Percentiles rank a stretch among this genome's conserved stretches.
These are phyloP conservation scores for Ophiostoma quercus DNA, from an alignment of 2,329 filamentous ascomycete genomes.

Conservation along the genomic window DNA sequence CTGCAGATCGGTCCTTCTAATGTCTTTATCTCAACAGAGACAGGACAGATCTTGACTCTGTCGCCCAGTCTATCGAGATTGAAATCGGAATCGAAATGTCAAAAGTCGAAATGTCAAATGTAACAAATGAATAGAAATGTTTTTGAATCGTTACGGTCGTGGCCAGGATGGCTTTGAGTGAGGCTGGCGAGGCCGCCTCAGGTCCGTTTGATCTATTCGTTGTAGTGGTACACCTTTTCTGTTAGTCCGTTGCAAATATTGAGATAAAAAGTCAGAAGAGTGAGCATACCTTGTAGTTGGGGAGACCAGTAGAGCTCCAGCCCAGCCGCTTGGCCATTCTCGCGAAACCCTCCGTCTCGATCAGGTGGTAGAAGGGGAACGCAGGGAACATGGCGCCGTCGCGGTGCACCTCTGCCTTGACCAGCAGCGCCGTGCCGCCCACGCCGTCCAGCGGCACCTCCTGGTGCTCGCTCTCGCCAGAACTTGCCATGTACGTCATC, in stretches of 20 bases:
- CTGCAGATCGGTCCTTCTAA: background rate
- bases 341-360: conserved; percentile 96
- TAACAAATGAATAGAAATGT: conserved; percentile 6
- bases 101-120: background rate
- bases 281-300: conserved; percentile 82
- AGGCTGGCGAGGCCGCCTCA: background rate
- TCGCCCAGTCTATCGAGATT: background rate
- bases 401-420: conserved; percentile 93
- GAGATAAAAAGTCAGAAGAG: background rate
- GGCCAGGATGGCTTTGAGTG: conserved; percentile 10
- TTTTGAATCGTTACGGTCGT: conserved; percentile 20
- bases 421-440: conserved; percentile 83
- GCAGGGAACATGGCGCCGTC: conserved; percentile 98
- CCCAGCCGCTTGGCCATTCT: conserved; percentile 91
- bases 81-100: no score
- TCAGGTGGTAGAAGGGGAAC: conserved; percentile 92
- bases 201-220: conserved; percentile 53
- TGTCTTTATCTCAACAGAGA: background rate
- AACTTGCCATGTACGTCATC: conserved; percentile 75
- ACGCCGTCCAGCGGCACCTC: conserved; percentile 84
- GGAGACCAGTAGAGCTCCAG: conserved; percentile 80
- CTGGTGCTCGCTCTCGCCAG: conserved; percentile 51
- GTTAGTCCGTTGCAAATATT: no score
- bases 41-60: background rate
- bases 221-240: conserved; percentile 76